Percentiles rank a stretch among this genome's conserved stretches.
Evolutionary conservation across 1,139 yeast genomes (phyloP).

Genomic region (Geotrichum klebahnii): DNA sequence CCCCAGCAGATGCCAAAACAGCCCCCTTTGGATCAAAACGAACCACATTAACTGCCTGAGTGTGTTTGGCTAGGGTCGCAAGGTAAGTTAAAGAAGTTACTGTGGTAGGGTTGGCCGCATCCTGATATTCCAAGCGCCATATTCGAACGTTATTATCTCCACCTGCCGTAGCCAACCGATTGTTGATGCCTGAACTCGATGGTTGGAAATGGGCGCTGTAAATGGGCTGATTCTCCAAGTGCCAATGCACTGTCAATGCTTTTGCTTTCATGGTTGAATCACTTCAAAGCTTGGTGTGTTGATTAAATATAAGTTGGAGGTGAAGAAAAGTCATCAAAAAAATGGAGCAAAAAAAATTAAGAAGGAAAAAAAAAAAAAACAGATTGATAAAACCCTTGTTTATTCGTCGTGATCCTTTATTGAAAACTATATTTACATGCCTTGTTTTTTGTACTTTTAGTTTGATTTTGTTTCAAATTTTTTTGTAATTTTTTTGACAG

Average conservation of each 20-base stretch:
- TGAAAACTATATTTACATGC: too few relatives aligned
- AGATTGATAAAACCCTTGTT: too few relatives aligned
- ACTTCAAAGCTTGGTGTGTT: constrained; percentile 1
- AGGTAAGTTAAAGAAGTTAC: constrained; percentile 51
- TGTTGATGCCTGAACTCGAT: constrained; percentile 27
- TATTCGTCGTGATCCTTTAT: too few relatives aligned
- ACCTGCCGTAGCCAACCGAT: constrained; percentile 80
- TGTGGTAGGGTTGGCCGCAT: constrained; percentile 28
- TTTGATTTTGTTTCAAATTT: too few relatives aligned
- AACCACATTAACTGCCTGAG: constrained; percentile 91
- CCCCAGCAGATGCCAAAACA: constrained; percentile 83
- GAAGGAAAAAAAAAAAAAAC: too few relatives aligned
- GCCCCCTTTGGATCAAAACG: constrained; percentile 62
- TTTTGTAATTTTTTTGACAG: constrained; percentile 12
- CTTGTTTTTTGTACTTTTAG: too few relatives aligned
- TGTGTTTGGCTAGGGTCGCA: constrained; percentile 77
- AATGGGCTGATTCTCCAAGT: constrained; percentile 73
- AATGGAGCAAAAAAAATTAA: too few relatives aligned
- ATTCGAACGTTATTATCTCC: constrained; percentile 87
- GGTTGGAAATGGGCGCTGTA: constrained; percentile 82
- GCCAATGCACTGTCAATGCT: constrained; percentile 75
- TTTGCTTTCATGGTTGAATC: constrained; percentile 49
- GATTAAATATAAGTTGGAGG: background rate
- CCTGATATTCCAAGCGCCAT: constrained; percentile 42
- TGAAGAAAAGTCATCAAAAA: too few relatives aligned